Base-by-base conservation (phyloP, 1,139 yeast species). In the Yamadazyma blattariae region DNA sequence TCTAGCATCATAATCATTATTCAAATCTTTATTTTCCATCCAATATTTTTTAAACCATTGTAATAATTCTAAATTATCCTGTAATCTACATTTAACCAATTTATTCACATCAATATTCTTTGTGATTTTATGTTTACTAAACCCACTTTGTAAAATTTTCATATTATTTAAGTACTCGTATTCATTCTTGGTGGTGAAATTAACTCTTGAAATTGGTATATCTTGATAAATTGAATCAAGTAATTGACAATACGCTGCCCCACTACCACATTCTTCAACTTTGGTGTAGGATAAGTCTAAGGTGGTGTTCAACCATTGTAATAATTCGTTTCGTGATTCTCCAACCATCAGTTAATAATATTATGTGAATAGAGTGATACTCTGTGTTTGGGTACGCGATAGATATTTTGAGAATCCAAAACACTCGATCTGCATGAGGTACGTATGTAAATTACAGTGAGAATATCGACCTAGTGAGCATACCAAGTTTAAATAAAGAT, bases 261-360 rank as follows among this genome's bases (percentile, higher is more conserved):
- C 99, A 3, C 84, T 79, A 14, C 99, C 99, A 55, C 96, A 84
- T 58, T 89, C 92, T 54, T 94, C 98, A 2, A 92, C 84, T 52
- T 85, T 88, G 34, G 79, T 71, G 49, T 85, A 77, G 44, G 79
- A 71, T 28, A 89, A 59, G 35, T 74, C 74, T 29, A 88, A 68
- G 5, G 86, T 74, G 33, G 74, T 67, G 54, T 90, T 90, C 46
- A 92, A 71, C 97, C 98, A 94, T 39, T 73, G 76, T 40, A 94
- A 64, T 20, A 92, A 73, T 50, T 89, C 97, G 33, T 83, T 79
- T 50, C 97, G 77, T 19, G 94, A 83, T 51, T 83, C 89, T 21
- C 86, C 85, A 17, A 30, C 40, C 39, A 36, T 36, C n/a, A n/a
- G n/a, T n/a, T n/a, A n/a, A n/a, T n/a, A n/a, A n/a, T n/a, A n/a